Evolutionary conservation across 371 early-diverging fungal genomes (phyloP).

Genomic region (Mucor sp.): DNA sequence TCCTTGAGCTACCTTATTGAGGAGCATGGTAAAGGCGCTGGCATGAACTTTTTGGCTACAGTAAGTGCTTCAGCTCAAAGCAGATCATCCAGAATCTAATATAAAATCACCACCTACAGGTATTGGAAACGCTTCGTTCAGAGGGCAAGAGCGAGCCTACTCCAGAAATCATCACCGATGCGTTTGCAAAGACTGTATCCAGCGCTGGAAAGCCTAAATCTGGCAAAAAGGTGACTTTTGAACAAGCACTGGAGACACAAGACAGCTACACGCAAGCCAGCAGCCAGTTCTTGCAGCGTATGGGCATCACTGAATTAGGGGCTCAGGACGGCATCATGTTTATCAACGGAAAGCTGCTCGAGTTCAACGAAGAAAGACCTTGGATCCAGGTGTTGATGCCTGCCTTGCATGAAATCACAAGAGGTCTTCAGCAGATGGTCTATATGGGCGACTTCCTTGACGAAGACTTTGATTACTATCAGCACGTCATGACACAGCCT

Average conservation of each 20-base stretch:
- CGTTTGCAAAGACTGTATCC: slow-evolving; percentile 7
- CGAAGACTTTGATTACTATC: slow-evolving; percentile 59
- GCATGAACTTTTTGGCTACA: slow-evolving; percentile 37
- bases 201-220: slow-evolving; percentile 13
- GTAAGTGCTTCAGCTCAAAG: background rate
- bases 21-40: slow-evolving; percentile 26
- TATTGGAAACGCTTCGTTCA: background rate
- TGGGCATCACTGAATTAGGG: slow-evolving; percentile 30
- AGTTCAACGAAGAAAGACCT: slow-evolving; percentile 54
- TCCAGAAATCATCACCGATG: slow-evolving; percentile 2
- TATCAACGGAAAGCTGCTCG: slow-evolving; percentile 78
- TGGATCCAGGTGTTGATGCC: slow-evolving; percentile 41
- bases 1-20: slow-evolving; percentile 42
- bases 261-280: slow-evolving; percentile 24
- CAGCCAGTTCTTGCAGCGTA: slow-evolving; percentile 30
- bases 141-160: slow-evolving; percentile 7
- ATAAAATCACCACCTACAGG: background rate
- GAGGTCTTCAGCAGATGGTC: slow-evolving; percentile 23
- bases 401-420: slow-evolving; percentile 34
- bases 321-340: slow-evolving; percentile 58
- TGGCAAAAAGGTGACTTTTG: slow-evolving; percentile 13
- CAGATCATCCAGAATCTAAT: background rate
- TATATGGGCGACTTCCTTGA: slow-evolving; percentile 51
- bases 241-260: slow-evolving; percentile 30
- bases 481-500: slow-evolving; percentile 64